Base-by-base conservation (phyloP, 164 flowering plant species). In the Stephania cephalantha region DNA sequence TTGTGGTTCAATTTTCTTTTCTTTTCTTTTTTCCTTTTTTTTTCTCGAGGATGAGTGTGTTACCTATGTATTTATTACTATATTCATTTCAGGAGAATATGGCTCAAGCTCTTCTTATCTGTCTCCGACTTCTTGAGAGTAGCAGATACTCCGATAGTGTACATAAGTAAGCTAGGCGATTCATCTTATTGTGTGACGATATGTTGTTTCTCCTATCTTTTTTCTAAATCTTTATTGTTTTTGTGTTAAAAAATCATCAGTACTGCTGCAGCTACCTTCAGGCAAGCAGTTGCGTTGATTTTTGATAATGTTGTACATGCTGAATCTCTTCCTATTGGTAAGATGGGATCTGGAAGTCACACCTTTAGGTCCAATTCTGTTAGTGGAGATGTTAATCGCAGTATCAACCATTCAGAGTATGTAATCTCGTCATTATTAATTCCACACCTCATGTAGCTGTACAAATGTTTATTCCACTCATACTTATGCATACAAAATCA, bases 251-350 rank as follows among this genome's bases (percentile, higher is more conserved):
- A 69, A 73, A 77, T 75, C 68, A 71, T 82, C 84, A 95, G 99
- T 79, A 95, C 99, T 79, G 97, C 99, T 73, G 99, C 99, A 76
- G 99, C 99, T 75, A 95, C 99, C 74, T 95, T 95, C 83, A 91
- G 99, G 79, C 98, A 95, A 85, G 91, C 99, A 22, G 96, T 93
- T 68, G 99, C 99, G 55, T 86, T 95, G 87, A 86, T 92, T 70
- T 95, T 95, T 86, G 98, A 93, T 85, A 93, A 86, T 76, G 94
- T 95, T 78, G 83, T 90, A 81, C 55, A 52, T 74, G 87, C 88
- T 46, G 98, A 95, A 83, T 86, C 95, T 74, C 95, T 95, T 86
- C 97, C 99, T 75, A 75, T 83, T 31, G 88, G 86, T 68, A 93
- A 86, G 83, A 75, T 83, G 81, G 85, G 85, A 75, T 85, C 86